phyloP scores from a whole-genome alignment of 192 early-diverging fungal species.

The Rhizoclosmatium sp. region DNA sequence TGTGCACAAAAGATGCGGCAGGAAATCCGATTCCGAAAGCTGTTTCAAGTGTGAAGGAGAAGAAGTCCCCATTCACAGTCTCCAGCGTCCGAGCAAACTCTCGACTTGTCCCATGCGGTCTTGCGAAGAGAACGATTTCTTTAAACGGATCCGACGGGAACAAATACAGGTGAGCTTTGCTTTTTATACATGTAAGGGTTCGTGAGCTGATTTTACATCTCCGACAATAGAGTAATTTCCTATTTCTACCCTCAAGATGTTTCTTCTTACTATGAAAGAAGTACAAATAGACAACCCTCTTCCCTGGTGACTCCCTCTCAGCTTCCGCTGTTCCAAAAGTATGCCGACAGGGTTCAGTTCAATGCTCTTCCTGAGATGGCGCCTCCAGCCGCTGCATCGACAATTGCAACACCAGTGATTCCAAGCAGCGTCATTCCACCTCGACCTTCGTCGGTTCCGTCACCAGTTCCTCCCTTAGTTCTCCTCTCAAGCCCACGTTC shows the following conservation, averaged over 20 bases:
- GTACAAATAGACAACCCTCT: neutral
- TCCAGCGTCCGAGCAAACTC: neutral
- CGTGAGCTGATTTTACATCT: neutral
- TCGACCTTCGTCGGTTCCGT: no score
- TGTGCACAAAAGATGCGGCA: neutral
- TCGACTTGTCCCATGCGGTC: neutral
- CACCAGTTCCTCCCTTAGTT: no score
- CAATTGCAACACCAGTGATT: neutral
- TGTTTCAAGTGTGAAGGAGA: neutral
- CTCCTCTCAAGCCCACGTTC: no score
- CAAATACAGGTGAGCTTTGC: neutral
- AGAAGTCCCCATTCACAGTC: neutral
- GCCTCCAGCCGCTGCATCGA: no score
- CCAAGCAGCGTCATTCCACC: neutral
- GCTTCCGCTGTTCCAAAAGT: neutral
- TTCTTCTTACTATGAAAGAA: neutral
- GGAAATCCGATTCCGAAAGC: neutral
- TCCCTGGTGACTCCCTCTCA: neutral
- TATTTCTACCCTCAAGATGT: conserved; percentile 17
- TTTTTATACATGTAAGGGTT: neutral
- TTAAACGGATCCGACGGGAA: neutral
- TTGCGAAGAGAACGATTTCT: conserved; percentile 20
- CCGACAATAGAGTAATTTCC: neutral
- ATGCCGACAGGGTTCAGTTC: neutral
- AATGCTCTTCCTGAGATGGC: neutral